Percentiles rank a stretch among this genome's conserved stretches.
Conservation (phyloP, 2,329 filamentous ascomycete species). For the Trichophyton schoenleinii region DNA sequence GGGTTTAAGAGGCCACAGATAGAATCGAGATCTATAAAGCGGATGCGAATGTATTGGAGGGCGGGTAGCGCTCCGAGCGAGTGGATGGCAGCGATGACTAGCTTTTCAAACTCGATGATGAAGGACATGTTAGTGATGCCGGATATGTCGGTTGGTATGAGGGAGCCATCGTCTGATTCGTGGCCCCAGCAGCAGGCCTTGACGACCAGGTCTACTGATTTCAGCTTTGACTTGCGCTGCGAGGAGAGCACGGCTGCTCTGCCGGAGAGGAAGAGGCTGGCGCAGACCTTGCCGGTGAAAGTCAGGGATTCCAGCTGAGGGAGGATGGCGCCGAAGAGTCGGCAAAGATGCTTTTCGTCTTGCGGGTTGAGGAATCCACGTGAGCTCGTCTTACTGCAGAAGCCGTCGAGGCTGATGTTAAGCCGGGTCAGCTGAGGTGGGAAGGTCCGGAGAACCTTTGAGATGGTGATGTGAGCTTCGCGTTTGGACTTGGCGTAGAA, state of each 20-base stretch:
- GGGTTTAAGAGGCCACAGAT: conserved; percentile 59
- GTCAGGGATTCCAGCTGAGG: conserved; percentile 54
- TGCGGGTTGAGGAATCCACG: conserved; percentile 29
- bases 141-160: conserved; percentile 49
- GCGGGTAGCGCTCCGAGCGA: conserved; percentile 46
- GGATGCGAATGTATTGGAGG: conserved; percentile 55
- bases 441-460: conserved; percentile 47
- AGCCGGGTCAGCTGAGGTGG: conserved; percentile 49
- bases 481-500: conserved; percentile 57
- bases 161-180: conserved; percentile 16
- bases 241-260: conserved; percentile 39
- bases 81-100: conserved; percentile 52
- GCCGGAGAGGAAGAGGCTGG: conserved; percentile 52
- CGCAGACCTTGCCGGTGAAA: conserved; percentile 61
- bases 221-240: conserved; percentile 37
- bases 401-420: conserved; percentile 57
- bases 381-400: conserved; percentile 53
- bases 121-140: conserved; percentile 62
- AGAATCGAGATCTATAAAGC: conserved; percentile 64
- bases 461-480: conserved; percentile 60
- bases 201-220: conserved; percentile 57
- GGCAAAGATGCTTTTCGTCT: conserved; percentile 52
- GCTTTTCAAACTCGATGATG: conserved; percentile 56
- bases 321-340: conserved; percentile 47
- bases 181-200: conserved; percentile 56